phyloP scores from a whole-genome alignment of 345 rosid species.

The Syzygium oleosum region DNA sequence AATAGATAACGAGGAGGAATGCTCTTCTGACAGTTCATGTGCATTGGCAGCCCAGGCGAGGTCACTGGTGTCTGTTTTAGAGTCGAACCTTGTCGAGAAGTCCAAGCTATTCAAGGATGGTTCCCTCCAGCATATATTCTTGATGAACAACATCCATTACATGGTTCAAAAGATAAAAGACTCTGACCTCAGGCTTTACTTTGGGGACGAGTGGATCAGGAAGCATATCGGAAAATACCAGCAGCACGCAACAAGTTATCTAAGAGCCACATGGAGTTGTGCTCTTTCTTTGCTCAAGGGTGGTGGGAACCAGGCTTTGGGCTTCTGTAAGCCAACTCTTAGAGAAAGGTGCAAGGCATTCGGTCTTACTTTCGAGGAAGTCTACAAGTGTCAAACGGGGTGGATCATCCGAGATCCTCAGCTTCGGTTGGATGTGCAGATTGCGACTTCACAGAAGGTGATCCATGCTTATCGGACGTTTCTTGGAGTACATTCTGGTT shows the following conservation, averaged over 20 bases:
- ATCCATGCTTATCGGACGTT: slow-evolving; percentile 64
- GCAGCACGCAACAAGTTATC: slow-evolving; percentile 51
- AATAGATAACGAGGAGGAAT: slow-evolving; percentile 16
- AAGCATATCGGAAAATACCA: slow-evolving; percentile 52
- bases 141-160: slow-evolving; percentile 70
- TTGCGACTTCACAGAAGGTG: slow-evolving; percentile 58
- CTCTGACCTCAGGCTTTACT: slow-evolving; percentile 49
- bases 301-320: slow-evolving; percentile 7
- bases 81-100: slow-evolving; percentile 40
- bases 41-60: slow-evolving; percentile 49
- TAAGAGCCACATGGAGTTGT: slow-evolving; percentile 62
- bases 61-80: slow-evolving; percentile 35
- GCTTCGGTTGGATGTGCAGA: slow-evolving; percentile 59
- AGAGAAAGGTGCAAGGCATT: slow-evolving; percentile 63
- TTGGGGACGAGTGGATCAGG: slow-evolving; percentile 85
- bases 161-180: slow-evolving; percentile 64
- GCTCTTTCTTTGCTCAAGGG: slow-evolving; percentile 39
- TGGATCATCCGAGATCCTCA: slow-evolving; percentile 58
- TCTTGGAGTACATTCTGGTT: slow-evolving; percentile 23
- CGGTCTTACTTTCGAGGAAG: slow-evolving; percentile 49
- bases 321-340: background rate
- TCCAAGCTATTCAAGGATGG: slow-evolving; percentile 45
- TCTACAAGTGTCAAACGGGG: slow-evolving; percentile 49
- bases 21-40: slow-evolving; percentile 27
- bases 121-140: slow-evolving; percentile 39